Conservation (phyloP, 495 filamentous ascomycete species). For the Hypoxylon fuscum region DNA sequence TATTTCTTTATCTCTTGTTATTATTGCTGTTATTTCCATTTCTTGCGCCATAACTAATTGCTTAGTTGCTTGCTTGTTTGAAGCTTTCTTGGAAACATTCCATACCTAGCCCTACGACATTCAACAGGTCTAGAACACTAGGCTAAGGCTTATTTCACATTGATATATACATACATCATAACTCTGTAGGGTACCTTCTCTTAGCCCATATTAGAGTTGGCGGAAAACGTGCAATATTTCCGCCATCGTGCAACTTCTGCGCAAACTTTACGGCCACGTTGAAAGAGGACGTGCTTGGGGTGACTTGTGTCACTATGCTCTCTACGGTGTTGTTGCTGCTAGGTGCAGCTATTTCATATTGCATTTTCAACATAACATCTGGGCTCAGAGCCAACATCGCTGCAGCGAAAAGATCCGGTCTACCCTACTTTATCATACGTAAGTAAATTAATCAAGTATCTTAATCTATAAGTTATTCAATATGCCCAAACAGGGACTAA, state of each 20-base stretch:
- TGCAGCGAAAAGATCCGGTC: conserved; percentile 53
- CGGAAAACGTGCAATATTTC: background rate
- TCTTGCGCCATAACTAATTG: background rate
- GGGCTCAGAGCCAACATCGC: conserved; percentile 52
- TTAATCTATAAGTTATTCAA: background rate
- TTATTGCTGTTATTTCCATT: too few species aligned
- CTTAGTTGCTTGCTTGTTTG: background rate
- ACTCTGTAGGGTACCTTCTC: background rate
- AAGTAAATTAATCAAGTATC: conserved; percentile 35
- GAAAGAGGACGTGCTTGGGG: background rate
- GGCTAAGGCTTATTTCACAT: background rate
- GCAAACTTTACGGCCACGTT: background rate
- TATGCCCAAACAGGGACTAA: conserved; percentile 2
- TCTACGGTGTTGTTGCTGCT: conserved; percentile 26
- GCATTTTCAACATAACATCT: conserved; percentile 34
- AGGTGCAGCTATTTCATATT: conserved; percentile 26
- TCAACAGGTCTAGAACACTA: background rate
- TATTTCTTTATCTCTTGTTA: conserved; percentile 8
- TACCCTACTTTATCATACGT: conserved; percentile 59
- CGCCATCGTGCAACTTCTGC: conserved; percentile 3
- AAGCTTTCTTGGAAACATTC: background rate
- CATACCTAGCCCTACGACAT: background rate
- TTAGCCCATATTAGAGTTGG: background rate
- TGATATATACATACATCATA: background rate
- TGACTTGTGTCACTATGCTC: background rate